A percentile compares a stretch with the other conserved stretches of the same genome.
phyloP scores from a whole-genome alignment of 148 eudicot genomes.

The Dianthus caryophyllus region DNA sequence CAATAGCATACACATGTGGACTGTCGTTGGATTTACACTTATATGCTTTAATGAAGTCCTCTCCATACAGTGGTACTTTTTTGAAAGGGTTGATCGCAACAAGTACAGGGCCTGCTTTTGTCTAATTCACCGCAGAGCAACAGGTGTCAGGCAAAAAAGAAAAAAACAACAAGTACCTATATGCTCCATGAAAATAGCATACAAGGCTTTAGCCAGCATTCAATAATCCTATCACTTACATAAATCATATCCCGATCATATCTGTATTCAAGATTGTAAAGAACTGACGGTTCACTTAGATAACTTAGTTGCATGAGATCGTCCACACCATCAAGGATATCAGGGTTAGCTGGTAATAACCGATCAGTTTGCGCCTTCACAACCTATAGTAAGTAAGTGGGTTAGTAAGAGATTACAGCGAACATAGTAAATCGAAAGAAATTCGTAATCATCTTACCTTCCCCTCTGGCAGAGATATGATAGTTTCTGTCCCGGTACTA shows the following conservation, averaged over 20 bases:
- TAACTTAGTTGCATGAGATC: conserved; percentile 97
- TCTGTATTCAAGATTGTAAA: conserved; percentile 87
- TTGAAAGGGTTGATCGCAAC: conserved; percentile 94
- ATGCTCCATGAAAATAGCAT: neutral
- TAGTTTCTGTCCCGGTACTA: conserved; percentile 54
- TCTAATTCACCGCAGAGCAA: conserved; percentile 36
- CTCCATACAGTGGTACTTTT: conserved; percentile 69
- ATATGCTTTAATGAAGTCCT: conserved; percentile 72
- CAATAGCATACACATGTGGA: conserved; percentile 96
- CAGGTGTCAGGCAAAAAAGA: neutral
- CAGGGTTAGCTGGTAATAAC: conserved; percentile 86
- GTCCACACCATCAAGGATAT: conserved; percentile 92
- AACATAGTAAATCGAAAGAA: conserved; percentile 2
- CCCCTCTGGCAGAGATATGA: conserved; percentile 66
- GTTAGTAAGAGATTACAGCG: conserved; percentile 10
- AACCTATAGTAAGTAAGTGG: conserved; percentile 42
- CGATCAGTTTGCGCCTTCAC: conserved; percentile 54
- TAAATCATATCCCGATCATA: conserved; percentile 71
- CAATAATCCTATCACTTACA: conserved; percentile 37
- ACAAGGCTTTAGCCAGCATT: conserved; percentile 5
- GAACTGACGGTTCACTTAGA: conserved; percentile 84
- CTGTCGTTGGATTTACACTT: conserved; percentile 50
- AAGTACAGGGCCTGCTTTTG: conserved; percentile 95
- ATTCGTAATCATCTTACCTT: conserved; percentile 47
- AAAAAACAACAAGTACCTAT: no score